These are phyloP conservation scores for Populus deltoides DNA, from an alignment of 345 rosid genomes.

Conservation along the genomic window DNA sequence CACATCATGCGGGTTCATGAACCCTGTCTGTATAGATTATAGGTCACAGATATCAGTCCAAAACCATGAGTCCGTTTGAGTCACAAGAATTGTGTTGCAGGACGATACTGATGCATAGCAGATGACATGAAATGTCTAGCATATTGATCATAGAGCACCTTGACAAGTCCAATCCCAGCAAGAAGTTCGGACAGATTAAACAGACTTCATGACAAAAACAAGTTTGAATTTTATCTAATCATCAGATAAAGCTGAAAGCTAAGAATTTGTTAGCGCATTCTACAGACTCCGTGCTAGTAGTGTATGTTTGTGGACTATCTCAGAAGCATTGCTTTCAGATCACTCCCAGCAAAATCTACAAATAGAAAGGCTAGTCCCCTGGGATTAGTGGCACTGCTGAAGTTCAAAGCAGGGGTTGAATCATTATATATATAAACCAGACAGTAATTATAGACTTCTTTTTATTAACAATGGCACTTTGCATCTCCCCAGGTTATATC, in stretches of 20 bases:
- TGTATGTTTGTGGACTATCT: background rate
- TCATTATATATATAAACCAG: conserved; percentile 6
- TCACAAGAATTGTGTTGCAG: background rate
- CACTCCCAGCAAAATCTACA: conserved; percentile 6
- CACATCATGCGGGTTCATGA: background rate
- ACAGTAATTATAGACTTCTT: background rate
- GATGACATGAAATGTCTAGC: no score
- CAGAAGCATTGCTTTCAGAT: background rate
- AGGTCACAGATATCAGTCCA: background rate
- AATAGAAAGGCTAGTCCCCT: conserved; percentile 10
- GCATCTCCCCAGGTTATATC: conserved; percentile 25
- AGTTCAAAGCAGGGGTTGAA: conserved; percentile 1
- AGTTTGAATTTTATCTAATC: no score
- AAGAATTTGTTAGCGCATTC: no score
- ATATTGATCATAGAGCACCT: no score
- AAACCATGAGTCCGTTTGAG: background rate
- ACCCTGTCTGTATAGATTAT: background rate
- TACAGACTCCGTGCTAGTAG: no score
- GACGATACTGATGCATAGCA: no score
- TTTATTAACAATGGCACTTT: conserved; percentile 12
- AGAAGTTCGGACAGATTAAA: no score
- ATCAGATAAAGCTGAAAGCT: no score
- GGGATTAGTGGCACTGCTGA: conserved; percentile 6
- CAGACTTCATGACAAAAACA: no score
- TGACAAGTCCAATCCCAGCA: no score